A percentile compares a stretch with the other conserved stretches of the same genome.
These are phyloP conservation scores for Xerocomus amazonicus DNA, from an alignment of 1,284 basidiomycete genomes.

Conservation along the genomic window DNA sequence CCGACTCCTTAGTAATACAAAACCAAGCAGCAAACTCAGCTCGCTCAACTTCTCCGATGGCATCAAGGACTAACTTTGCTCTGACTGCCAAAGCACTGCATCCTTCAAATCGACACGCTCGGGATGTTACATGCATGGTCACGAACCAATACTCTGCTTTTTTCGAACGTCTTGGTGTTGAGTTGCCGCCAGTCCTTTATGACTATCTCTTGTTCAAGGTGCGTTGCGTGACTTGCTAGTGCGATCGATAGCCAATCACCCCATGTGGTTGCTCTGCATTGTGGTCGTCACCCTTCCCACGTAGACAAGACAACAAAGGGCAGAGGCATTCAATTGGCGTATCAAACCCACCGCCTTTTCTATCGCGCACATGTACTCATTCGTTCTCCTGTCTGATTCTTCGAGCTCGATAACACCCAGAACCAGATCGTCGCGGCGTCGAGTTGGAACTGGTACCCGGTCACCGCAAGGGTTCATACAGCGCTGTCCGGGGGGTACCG, in stretches of 20 bases:
- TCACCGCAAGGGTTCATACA: slow-evolving; percentile 21
- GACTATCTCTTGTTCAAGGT: slow-evolving; percentile 30
- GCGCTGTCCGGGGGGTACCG: slow-evolving; percentile 24
- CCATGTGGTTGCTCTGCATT: slow-evolving; percentile 34
- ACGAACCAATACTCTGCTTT: slow-evolving; percentile 13
- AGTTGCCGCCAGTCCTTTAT: slow-evolving; percentile 29
- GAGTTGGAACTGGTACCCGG: slow-evolving; percentile 25
- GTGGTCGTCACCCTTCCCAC: slow-evolving; percentile 33
- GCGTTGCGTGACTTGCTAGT: slow-evolving; percentile 35
- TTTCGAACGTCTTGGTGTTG: slow-evolving; percentile 17
- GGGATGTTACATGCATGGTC: slow-evolving; percentile 23
- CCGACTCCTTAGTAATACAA: slow-evolving; percentile 15
- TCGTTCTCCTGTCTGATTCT: slow-evolving; percentile 28
- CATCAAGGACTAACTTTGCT: slow-evolving; percentile 26
- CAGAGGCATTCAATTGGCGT: slow-evolving; percentile 16
- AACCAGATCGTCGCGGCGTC: slow-evolving; percentile 17
- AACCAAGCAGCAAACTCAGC: slow-evolving; percentile 14
- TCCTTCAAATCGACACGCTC: slow-evolving; percentile 24
- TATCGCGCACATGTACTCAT: slow-evolving; percentile 30
- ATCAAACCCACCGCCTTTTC: slow-evolving; percentile 33
- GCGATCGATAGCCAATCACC: slow-evolving; percentile 36
- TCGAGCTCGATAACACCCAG: slow-evolving; percentile 34
- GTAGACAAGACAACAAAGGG: slow-evolving; percentile 38
- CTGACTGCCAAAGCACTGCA: slow-evolving; percentile 15
- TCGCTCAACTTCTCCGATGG: slow-evolving; percentile 19